A percentile compares a stretch with the other conserved stretches of the same genome.
Evolutionary conservation across 352 stramenopile species (phyloP).

Genomic region (Aphanomyces stellatus): DNA sequence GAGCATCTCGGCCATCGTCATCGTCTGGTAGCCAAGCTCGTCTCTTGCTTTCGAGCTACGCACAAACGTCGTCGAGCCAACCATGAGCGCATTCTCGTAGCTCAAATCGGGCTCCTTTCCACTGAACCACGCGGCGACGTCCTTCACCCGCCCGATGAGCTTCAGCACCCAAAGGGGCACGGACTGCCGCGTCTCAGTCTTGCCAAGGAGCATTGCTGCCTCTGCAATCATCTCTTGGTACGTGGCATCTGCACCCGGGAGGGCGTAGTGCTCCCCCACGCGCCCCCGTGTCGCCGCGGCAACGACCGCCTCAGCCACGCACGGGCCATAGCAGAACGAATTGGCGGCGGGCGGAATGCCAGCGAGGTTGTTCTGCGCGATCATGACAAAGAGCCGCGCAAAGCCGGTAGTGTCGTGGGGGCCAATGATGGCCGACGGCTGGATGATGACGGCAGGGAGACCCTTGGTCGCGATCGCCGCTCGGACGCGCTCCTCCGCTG

Average conservation of each 20-base stretch:
- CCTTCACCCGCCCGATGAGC: background rate
- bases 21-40: background rate
- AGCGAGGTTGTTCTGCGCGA: background rate
- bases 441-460: constrained; percentile 4
- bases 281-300: background rate
- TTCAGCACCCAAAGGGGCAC: background rate
- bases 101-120: background rate
- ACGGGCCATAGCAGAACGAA: constrained; percentile 2
- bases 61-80: background rate
- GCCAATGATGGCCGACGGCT: constrained; percentile 5
- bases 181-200: constrained; percentile 5
- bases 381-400: constrained; percentile 3
- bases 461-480: background rate
- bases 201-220: background rate
- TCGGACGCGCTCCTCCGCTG: constrained; percentile 2
- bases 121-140: background rate
- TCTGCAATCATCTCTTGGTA: background rate
- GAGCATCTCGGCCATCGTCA: background rate
- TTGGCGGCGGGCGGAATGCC: constrained; percentile 4
- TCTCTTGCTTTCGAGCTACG: background rate
- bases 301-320: constrained; percentile 4
- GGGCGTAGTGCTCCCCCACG: constrained; percentile 10
- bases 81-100: background rate
- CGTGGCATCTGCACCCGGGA: background rate
- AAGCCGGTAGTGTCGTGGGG: background rate